These are phyloP conservation scores for Tubosaeta sp. DNA, from an alignment of 768 basidiomycete genomes.

Conservation along the genomic window DNA sequence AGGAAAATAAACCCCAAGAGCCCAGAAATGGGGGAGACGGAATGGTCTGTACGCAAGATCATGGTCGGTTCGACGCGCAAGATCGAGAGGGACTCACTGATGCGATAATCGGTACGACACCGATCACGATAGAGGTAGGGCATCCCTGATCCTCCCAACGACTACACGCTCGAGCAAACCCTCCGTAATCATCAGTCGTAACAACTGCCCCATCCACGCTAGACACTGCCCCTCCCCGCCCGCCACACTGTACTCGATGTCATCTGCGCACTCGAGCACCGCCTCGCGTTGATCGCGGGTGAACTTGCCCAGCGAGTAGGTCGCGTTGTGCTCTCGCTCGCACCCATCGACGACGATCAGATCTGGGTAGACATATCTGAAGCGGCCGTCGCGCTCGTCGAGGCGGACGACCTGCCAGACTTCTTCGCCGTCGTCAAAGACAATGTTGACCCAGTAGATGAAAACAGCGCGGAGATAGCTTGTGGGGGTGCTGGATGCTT, in stretches of 20 bases:
- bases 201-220: conserved; percentile 17
- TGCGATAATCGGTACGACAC: background rate
- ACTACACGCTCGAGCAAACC: conserved; percentile 7
- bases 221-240: conserved; percentile 5
- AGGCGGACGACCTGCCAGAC: conserved; percentile 29
- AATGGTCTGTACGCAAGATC: background rate
- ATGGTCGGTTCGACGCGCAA: background rate
- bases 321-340: conserved; percentile 7
- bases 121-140: conserved; percentile 6
- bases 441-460: conserved; percentile 25
- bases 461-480: conserved; percentile 9
- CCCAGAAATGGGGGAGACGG: background rate
- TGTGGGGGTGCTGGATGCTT: conserved; percentile 10
- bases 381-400: conserved; percentile 4
- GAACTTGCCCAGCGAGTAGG: conserved; percentile 15
- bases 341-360: conserved; percentile 21
- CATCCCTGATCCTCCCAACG: conserved; percentile 11
- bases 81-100: background rate
- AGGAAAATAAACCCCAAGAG: background rate
- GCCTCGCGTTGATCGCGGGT: conserved; percentile 24
- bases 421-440: conserved; percentile 20
- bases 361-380: conserved; percentile 26
- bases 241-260: conserved; percentile 15
- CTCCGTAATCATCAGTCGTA: conserved; percentile 14
- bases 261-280: conserved; percentile 25